Conservation (phyloP, 306 rosid genomes). For the Luffa aegyptiaca region DNA sequence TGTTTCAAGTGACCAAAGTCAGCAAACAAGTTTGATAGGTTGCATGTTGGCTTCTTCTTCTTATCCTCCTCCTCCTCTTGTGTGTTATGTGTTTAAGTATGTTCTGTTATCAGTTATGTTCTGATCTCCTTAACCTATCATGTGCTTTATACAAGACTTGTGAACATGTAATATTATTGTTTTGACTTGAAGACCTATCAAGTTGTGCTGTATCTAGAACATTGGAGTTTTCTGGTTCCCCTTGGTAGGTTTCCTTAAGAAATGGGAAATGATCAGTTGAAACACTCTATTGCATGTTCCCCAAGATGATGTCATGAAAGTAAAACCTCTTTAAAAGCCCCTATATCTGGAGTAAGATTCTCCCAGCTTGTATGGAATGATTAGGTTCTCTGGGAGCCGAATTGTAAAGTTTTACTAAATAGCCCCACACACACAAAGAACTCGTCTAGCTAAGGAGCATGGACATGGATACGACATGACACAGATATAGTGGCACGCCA, state of each 20-base stretch:
- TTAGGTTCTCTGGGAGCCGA: not conserved
- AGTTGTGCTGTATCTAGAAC: not conserved
- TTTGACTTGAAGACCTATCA: not conserved
- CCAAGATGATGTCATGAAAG: not conserved
- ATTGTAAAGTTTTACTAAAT: not conserved
- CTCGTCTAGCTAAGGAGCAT: not conserved
- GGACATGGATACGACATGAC: too few relatives aligned
- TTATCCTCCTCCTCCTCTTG: not conserved
- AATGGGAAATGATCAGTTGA: not conserved
- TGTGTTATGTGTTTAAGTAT: not conserved
- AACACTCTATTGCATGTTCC: not conserved
- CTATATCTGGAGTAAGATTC: not conserved
- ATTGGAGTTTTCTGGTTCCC: not conserved
- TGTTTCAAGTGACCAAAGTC: not conserved
- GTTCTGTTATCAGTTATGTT: not conserved
- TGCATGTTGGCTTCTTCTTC: not conserved
- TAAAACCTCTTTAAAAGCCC: not conserved
- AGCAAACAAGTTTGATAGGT: not conserved
- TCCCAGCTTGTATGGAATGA: not conserved
- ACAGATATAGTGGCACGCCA: too few relatives aligned
- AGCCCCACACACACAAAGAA: not conserved
- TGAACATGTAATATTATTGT: not conserved
- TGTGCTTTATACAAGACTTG: not conserved
- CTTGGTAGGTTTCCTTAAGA: not conserved
- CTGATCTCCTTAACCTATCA: not conserved